Conservation (phyloP, 352 stramenopile genomes). For the Phytopythium aichiense region DNA sequence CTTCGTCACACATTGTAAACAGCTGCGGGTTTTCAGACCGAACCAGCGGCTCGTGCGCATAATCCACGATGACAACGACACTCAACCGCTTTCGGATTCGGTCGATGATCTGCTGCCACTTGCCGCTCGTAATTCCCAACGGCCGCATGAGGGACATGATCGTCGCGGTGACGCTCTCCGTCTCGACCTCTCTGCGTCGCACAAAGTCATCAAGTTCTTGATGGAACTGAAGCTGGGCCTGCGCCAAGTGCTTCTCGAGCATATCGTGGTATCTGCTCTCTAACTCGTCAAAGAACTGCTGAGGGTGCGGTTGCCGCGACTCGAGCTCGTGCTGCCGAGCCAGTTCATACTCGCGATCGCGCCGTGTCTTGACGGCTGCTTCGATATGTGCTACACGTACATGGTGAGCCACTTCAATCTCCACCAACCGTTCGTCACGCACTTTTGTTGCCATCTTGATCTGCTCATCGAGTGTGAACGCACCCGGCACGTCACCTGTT, state of each 20-base stretch:
- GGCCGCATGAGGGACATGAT: slow-evolving; percentile 76
- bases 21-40: slow-evolving; percentile 17
- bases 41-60: slow-evolving; percentile 12
- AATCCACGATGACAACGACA: slow-evolving; percentile 42
- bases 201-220: slow-evolving; percentile 61
- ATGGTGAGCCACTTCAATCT: slow-evolving; percentile 37
- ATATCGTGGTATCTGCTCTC: slow-evolving; percentile 26
- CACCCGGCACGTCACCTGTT: slow-evolving; percentile 53
- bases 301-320: slow-evolving; percentile 9
- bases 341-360: slow-evolving; percentile 20
- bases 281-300: slow-evolving; percentile 29
- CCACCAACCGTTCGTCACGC: slow-evolving; percentile 57
- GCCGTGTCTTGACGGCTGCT: slow-evolving; percentile 18
- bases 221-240: slow-evolving; percentile 49
- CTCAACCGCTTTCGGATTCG: slow-evolving; percentile 44
- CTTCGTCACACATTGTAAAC: slow-evolving; percentile 26
- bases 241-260: slow-evolving; percentile 29
- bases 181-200: slow-evolving; percentile 60
- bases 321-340: slow-evolving; percentile 35
- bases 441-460: slow-evolving; percentile 54
- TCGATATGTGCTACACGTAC: slow-evolving; percentile 27
- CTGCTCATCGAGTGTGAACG: slow-evolving; percentile 62
- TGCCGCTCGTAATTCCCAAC: slow-evolving; percentile 60
- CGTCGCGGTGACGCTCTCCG: slow-evolving; percentile 58
- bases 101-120: slow-evolving; percentile 63